These are phyloP conservation scores for Coix lacrymajobi DNA, from an alignment of 176 grass and related monocot genomes.

Conservation along the genomic window DNA sequence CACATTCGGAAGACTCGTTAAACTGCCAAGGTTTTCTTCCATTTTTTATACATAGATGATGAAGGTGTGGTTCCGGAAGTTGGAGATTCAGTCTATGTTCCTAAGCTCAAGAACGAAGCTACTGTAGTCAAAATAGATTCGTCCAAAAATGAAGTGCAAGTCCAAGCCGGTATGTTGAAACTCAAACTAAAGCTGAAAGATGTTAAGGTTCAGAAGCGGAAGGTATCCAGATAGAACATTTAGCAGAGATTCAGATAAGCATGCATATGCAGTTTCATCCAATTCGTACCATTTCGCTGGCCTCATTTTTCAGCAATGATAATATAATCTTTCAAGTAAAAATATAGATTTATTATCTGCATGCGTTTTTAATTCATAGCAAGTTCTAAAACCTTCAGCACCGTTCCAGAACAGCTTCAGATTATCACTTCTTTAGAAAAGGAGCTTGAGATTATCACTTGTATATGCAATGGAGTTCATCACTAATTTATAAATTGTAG, in stretches of 20 bases:
- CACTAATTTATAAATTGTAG: background rate
- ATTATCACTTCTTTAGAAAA: background rate
- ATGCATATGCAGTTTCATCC: background rate
- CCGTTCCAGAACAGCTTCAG: background rate
- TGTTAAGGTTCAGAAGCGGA: conserved; percentile 34
- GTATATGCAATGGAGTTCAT: background rate
- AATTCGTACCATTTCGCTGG: background rate
- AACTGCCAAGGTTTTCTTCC: background rate
- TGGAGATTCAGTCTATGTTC: conserved; percentile 56
- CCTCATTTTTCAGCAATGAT: background rate
- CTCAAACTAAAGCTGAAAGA: conserved; percentile 65
- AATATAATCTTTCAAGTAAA: background rate
- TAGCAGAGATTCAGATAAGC: conserved; percentile 6
- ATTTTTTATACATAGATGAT: conserved; percentile 34
- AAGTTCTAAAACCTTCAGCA: background rate
- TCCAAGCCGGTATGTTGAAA: conserved; percentile 70
- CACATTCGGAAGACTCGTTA: background rate
- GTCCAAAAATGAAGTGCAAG: conserved; percentile 45
- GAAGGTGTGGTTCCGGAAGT: conserved; percentile 38
- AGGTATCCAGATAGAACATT: conserved; percentile 22
- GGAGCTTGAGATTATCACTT: background rate
- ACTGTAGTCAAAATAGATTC: conserved; percentile 54
- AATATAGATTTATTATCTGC: background rate
- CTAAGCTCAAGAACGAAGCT: conserved; percentile 56
- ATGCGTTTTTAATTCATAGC: background rate